Percentiles rank a stretch among this genome's conserved stretches.
Conservation (phyloP, 495 filamentous ascomycete species). For the Talaromyces thailandensis region DNA sequence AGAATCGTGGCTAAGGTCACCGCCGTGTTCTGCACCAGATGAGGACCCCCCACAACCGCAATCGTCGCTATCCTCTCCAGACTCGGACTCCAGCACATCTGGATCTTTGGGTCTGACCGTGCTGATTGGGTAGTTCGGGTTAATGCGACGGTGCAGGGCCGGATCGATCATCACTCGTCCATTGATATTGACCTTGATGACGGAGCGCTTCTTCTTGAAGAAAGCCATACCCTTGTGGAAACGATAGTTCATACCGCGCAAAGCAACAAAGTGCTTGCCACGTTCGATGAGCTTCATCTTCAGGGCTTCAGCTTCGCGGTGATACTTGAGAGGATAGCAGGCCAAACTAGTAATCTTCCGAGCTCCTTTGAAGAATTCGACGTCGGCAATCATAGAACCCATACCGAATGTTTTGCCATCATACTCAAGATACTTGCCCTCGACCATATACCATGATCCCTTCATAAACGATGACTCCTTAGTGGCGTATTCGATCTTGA, state of each 20-base stretch:
- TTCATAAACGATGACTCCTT: conserved; percentile 64
- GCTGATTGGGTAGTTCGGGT: conserved; percentile 81
- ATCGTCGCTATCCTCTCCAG: conserved; percentile 28
- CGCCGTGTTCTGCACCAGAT: conserved; percentile 43
- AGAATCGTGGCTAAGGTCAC: conserved; percentile 22
- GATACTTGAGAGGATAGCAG: conserved; percentile 75
- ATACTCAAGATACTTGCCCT: conserved; percentile 78
- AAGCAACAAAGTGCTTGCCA: conserved; percentile 72
- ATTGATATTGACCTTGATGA: conserved; percentile 84
- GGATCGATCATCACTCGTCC: conserved; percentile 90
- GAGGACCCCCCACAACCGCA: conserved; percentile 28
- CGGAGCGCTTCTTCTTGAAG: conserved; percentile 68
- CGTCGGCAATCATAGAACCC: conserved; percentile 61
- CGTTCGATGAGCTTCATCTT: conserved; percentile 65
- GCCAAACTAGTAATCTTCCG: conserved; percentile 71
- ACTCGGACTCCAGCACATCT: conserved; percentile 54
- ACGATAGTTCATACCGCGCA: conserved; percentile 80
- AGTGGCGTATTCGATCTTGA: conserved; percentile 76
- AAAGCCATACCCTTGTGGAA: conserved; percentile 76
- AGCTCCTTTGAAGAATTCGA: conserved; percentile 73
- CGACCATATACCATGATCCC: conserved; percentile 72
- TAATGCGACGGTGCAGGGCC: conserved; percentile 74
- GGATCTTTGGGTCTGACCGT: conserved; percentile 68
- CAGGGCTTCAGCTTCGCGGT: conserved; percentile 62
- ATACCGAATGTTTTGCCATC: conserved; percentile 70